phyloP scores from a whole-genome alignment of 208 protist species.

The Wallacemonas sp. region DNA sequence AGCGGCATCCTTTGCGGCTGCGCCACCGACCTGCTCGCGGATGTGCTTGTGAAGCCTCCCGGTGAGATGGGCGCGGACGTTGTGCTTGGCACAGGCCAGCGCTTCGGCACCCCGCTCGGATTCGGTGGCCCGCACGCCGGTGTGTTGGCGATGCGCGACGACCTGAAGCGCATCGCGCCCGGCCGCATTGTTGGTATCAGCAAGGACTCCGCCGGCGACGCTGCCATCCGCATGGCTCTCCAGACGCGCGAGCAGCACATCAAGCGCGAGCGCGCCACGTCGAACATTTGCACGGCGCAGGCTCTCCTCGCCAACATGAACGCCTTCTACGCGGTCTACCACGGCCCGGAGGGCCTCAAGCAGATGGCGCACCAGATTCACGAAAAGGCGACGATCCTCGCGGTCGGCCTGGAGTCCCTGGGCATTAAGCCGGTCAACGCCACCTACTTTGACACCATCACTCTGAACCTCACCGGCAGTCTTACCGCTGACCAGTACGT shows the following conservation, averaged over 20 bases:
- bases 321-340: conserved; percentile 98
- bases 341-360: conserved; percentile 95
- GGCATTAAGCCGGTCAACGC: conserved; percentile 60
- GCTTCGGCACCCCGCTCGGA: conserved; percentile 95
- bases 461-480: conserved; percentile 45
- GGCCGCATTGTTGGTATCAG: conserved; percentile 97
- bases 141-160: conserved; percentile 93
- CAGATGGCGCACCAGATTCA: conserved; percentile 93
- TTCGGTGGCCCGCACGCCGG: conserved; percentile 98
- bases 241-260: conserved; percentile 99
- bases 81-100: conserved; percentile 92
- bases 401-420: conserved; percentile 80
- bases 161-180: conserved; percentile 91
- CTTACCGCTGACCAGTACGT: conserved; percentile 58
- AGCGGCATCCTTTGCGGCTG: conserved; percentile 73
- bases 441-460: conserved; percentile 93
- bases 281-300: conserved; percentile 99
- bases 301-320: conserved; percentile 97
- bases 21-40: conserved; percentile 94
- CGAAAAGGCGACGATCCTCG: conserved; percentile 72
- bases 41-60: conserved; percentile 91
- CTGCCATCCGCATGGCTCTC: conserved; percentile 96
- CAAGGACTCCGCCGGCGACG: conserved; percentile 88
- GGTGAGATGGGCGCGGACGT: conserved; percentile 96
- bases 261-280: conserved; percentile 94